Percentiles rank a stretch among this genome's conserved stretches.
Evolutionary conservation across 2,329 filamentous ascomycete species (phyloP).

Genomic region (Colletotrichum endophyticum): DNA sequence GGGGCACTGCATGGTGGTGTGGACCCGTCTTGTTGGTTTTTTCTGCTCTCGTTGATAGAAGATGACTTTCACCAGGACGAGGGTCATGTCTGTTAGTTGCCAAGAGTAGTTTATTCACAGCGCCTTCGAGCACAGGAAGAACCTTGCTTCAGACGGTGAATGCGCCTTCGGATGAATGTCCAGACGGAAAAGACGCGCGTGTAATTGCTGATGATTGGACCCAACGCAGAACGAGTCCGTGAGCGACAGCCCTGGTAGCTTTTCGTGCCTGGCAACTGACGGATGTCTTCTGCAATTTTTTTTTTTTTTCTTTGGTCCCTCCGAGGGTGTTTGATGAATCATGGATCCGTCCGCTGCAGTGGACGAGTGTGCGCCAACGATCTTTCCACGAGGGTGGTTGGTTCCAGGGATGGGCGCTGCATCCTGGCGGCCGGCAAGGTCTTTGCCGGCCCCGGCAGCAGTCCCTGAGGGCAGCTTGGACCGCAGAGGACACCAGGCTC

Average conservation of each 20-base stretch:
- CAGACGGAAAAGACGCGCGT: neutral
- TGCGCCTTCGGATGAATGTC: neutral
- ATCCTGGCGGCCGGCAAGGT: conserved; percentile 7
- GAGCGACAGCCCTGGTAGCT: neutral
- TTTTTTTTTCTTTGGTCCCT: neutral
- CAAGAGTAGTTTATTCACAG: conserved; percentile 17
- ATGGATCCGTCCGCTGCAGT: conserved; percentile 2
- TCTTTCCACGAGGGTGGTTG: conserved; percentile 14
- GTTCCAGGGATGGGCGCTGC: conserved; percentile 1
- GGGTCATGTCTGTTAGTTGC: neutral
- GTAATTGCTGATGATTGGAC: neutral
- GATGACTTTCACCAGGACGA: neutral
- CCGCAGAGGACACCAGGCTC: neutral
- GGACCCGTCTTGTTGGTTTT: neutral
- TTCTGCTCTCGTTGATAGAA: neutral
- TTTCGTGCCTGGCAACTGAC: neutral
- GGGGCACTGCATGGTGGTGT: neutral
- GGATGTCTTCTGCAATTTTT: neutral
- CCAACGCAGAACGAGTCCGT: neutral
- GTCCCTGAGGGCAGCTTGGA: neutral
- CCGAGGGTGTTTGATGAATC: conserved; percentile 9
- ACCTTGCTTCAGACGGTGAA: neutral
- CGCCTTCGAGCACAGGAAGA: neutral
- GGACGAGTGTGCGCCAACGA: conserved; percentile 11
- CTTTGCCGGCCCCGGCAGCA: neutral